Conservation (phyloP, 116 monocot species). For the Dioscorea cayenensis region DNA sequence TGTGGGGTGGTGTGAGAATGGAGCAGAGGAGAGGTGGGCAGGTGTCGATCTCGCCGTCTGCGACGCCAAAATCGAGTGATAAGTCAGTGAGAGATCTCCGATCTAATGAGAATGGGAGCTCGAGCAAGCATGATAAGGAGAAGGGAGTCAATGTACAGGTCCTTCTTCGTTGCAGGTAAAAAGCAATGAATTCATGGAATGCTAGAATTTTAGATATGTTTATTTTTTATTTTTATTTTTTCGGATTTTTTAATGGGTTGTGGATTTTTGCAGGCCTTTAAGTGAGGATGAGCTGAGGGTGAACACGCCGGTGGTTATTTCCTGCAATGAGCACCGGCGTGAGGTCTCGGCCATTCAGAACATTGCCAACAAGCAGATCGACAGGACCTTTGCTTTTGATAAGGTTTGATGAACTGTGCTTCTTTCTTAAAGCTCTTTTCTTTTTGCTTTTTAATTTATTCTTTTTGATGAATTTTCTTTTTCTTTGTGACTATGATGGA, state of each 20-base stretch:
- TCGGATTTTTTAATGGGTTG: background rate
- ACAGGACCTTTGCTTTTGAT: slow-evolving; percentile 79
- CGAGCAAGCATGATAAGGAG: slow-evolving; percentile 67
- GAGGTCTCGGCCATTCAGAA: slow-evolving; percentile 76
- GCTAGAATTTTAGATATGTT: background rate
- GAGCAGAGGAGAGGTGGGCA: slow-evolving; percentile 38
- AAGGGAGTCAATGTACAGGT: slow-evolving; percentile 97
- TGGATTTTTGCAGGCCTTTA: slow-evolving; percentile 43
- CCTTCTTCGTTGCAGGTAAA: slow-evolving; percentile 84
- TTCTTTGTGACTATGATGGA: background rate
- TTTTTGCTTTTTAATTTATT: background rate
- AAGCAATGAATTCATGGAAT: background rate
- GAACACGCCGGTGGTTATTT: slow-evolving; percentile 73
- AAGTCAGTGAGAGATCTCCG: slow-evolving; percentile 58
- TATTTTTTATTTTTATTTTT: background rate
- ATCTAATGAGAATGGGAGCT: slow-evolving; percentile 50
- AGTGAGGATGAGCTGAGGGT: slow-evolving; percentile 72
- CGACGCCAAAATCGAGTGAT: slow-evolving; percentile 56
- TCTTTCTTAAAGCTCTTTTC: background rate
- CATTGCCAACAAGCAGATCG: slow-evolving; percentile 93
- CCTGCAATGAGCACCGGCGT: slow-evolving; percentile 71
- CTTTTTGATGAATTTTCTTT: background rate
- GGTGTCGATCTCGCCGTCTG: slow-evolving; percentile 37
- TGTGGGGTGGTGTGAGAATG: slow-evolving; percentile 4
- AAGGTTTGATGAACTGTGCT: slow-evolving; percentile 35